Percentiles rank a stretch among this genome's conserved stretches.
These are phyloP conservation scores for Juglanconis juglandina DNA, from an alignment of 2,329 filamentous ascomycete species.

Conservation along the genomic window DNA sequence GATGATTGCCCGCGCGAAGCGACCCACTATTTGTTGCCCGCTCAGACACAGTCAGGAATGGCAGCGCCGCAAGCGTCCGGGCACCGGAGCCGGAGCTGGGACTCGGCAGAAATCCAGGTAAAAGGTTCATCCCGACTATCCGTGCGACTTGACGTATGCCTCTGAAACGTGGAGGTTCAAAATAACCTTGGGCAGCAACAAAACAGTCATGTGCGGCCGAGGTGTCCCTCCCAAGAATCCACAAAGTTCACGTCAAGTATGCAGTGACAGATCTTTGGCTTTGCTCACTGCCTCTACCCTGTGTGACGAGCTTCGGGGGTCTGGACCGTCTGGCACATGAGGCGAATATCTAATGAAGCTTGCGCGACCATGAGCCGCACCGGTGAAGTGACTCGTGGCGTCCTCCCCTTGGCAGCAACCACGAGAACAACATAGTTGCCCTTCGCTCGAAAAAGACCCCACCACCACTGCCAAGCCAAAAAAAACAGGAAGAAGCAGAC, in stretches of 20 bases:
- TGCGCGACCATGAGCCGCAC: not conserved
- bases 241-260: not conserved
- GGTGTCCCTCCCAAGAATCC: not conserved
- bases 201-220: not conserved
- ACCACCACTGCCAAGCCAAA: not conserved
- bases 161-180: not conserved
- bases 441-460: not conserved
- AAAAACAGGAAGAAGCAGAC: not conserved
- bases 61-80: not conserved
- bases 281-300: not conserved
- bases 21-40: constrained; percentile 5
- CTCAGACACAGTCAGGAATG: not conserved
- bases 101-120: not conserved
- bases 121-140: not conserved
- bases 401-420: not conserved
- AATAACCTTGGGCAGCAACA: not conserved
- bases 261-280: not conserved
- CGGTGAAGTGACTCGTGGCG: not conserved
- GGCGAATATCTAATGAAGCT: not conserved
- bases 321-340: not conserved
- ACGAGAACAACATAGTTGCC: too few relatives aligned
- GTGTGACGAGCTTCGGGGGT: not conserved
- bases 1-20: not conserved
- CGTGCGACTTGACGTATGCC: not conserved
- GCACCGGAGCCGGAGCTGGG: constrained; percentile 1